phyloP scores from a whole-genome alignment of 2,329 filamentous ascomycete species.

The Aspergillus brunneoviolaceus region DNA sequence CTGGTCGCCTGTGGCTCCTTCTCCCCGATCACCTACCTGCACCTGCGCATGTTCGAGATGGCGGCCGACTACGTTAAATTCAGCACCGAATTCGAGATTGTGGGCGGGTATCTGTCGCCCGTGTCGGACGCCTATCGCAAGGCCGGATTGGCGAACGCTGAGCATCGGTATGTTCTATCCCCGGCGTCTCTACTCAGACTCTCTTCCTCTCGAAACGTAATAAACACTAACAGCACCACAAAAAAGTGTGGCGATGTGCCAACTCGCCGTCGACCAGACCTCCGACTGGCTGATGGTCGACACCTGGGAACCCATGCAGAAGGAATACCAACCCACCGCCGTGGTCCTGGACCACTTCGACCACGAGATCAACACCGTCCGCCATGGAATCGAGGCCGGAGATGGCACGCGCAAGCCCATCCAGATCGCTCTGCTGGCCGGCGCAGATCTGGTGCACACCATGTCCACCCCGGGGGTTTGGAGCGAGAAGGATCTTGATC shows the following conservation, averaged over 20 bases:
- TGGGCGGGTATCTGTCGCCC: conserved; percentile 82
- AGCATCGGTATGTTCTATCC: conserved; percentile 56
- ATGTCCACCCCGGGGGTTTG: conserved; percentile 73
- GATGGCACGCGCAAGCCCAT: conserved; percentile 66
- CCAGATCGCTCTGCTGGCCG: conserved; percentile 77
- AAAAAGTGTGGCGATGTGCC: conserved; percentile 76
- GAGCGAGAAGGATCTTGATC: conserved; percentile 79
- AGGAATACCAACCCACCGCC: conserved; percentile 83
- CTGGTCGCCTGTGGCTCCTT: conserved; percentile 60
- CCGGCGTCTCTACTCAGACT: too few species aligned
- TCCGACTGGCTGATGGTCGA: conserved; percentile 83
- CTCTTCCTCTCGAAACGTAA: too few species aligned
- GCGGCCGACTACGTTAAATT: conserved; percentile 75
- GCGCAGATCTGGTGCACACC: conserved; percentile 72
- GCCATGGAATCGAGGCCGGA: conserved; percentile 69
- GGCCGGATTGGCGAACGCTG: conserved; percentile 69
- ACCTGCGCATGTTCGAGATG: conserved; percentile 87
- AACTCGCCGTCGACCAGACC: conserved; percentile 70
- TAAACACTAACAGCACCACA: neutral
- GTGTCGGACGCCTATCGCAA: conserved; percentile 77
- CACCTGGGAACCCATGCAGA: conserved; percentile 82
- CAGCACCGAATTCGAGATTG: conserved; percentile 75
- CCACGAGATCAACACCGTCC: conserved; percentile 78
- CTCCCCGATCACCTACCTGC: conserved; percentile 57
- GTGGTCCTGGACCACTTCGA: conserved; percentile 89